phyloP scores from a whole-genome alignment of 2,329 filamentous ascomycete species.

The Iodosphaeria phyllophila region DNA sequence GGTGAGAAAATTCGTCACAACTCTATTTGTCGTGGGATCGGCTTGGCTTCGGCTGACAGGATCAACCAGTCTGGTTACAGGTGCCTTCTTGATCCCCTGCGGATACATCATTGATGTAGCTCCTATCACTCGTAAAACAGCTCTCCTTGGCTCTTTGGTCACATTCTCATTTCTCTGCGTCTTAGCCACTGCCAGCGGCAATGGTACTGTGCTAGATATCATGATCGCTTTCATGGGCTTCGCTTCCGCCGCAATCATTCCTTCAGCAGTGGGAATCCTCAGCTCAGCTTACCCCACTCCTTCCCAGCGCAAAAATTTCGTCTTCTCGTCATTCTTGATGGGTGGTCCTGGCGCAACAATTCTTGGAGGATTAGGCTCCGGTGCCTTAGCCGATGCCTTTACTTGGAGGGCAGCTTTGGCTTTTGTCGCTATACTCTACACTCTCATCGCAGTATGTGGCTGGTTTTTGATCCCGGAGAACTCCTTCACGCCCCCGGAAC shows the following conservation, averaged over 20 bases:
- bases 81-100: constrained; percentile 13
- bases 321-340: constrained; percentile 15
- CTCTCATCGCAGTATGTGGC: constrained; percentile 8
- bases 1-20: constrained; percentile 6
- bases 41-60: not conserved
- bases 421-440: constrained; percentile 12
- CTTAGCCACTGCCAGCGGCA: constrained; percentile 9
- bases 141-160: constrained; percentile 11
- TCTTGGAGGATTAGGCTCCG: constrained; percentile 14
- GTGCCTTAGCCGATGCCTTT: constrained; percentile 10
- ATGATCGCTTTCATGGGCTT: constrained; percentile 13
- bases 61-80: constrained; percentile 6
- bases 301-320: constrained; percentile 14
- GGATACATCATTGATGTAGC: constrained; percentile 13
- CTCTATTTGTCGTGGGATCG: not conserved
- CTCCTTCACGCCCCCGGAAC: too few relatives aligned
- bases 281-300: constrained; percentile 12
- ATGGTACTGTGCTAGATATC: constrained; percentile 12
- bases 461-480: constrained; percentile 12
- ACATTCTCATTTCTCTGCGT: constrained; percentile 12
- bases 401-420: constrained; percentile 15
- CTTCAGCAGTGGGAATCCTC: constrained; percentile 13
- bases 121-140: constrained; percentile 10
- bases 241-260: constrained; percentile 14
- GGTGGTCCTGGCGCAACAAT: constrained; percentile 14